Conservation (phyloP, 1,284 basidiomycete genomes). For the Ustilago crameri region DNA sequence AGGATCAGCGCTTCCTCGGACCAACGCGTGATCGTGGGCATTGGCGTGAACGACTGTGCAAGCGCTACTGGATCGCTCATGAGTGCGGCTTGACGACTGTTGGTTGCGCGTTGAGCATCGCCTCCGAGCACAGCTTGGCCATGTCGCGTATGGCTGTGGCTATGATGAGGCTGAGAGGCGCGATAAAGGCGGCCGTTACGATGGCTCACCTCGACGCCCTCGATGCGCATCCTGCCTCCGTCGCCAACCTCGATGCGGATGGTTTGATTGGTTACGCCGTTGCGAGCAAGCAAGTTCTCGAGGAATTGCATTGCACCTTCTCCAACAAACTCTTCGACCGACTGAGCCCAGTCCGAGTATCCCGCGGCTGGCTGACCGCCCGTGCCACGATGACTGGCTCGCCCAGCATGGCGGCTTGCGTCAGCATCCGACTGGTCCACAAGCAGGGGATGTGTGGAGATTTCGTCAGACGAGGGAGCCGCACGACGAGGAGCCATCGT, state of each 20-base stretch:
- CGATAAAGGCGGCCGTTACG: constrained; percentile 14
- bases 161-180: constrained; percentile 27
- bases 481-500: constrained; percentile 45
- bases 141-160: constrained; percentile 35
- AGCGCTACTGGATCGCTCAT: constrained; percentile 56
- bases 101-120: constrained; percentile 23
- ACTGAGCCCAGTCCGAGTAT: constrained; percentile 72
- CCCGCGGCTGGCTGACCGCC: constrained; percentile 27
- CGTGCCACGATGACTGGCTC: constrained; percentile 9
- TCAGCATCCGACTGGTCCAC: constrained; percentile 71
- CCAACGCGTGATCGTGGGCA: constrained; percentile 89
- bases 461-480: constrained; percentile 30
- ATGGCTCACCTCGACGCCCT: too few relatives aligned
- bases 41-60: constrained; percentile 72
- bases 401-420: constrained; percentile 34
- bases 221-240: constrained; percentile 5
- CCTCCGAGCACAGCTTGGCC: constrained; percentile 33
- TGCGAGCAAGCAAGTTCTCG: constrained; percentile 76
- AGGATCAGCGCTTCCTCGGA: constrained; percentile 85
- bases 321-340: constrained; percentile 84
- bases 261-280: constrained; percentile 37
- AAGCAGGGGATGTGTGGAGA: constrained; percentile 81
- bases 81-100: constrained; percentile 29
- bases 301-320: constrained; percentile 83
- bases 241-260: constrained; percentile 61